These are phyloP conservation scores for Mucor racemosus DNA, from an alignment of 371 early-diverging fungal species.

Conservation along the genomic window DNA sequence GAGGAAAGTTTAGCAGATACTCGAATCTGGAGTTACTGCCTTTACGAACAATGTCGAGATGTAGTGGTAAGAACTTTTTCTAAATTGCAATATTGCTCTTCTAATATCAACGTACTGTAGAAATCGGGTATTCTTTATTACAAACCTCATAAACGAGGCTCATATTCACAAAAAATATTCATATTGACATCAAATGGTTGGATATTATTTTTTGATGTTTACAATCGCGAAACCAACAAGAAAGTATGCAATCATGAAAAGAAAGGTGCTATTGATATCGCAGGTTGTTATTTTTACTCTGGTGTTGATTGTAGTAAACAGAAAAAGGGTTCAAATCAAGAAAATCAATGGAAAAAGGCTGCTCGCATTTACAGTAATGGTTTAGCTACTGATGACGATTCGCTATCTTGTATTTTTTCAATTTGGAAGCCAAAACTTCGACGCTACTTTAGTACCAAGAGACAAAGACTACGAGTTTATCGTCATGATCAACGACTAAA, in stretches of 20 bases:
- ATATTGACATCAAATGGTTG: conserved; percentile 54
- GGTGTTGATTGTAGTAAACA: conserved; percentile 40
- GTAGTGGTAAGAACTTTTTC: conserved; percentile 31
- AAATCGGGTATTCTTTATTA: conserved; percentile 64
- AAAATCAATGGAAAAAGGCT: conserved; percentile 33
- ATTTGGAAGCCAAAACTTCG: conserved; percentile 57
- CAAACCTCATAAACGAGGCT: conserved; percentile 50
- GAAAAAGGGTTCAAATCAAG: conserved; percentile 27
- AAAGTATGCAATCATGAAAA: conserved; percentile 45
- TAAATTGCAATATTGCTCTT: not conserved
- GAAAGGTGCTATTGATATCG: conserved; percentile 50
- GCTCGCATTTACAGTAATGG: conserved; percentile 57
- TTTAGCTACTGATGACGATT: conserved; percentile 50
- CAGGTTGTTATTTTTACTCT: conserved; percentile 61
- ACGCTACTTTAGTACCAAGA: conserved; percentile 41
- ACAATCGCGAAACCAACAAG: conserved; percentile 36
- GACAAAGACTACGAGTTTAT: conserved; percentile 36
- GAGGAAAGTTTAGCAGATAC: conserved; percentile 40
- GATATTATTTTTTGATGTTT: conserved; percentile 53
- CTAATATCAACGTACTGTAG: conserved; percentile 26
- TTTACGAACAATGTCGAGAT: conserved; percentile 47
- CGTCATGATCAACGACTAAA: conserved; percentile 26
- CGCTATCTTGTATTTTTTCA: conserved; percentile 59
- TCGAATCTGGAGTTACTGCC: conserved; percentile 62
- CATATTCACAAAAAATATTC: conserved; percentile 57